These are phyloP conservation scores for Dillenia turbinata DNA, from an alignment of 164 flowering plant species.

Conservation along the genomic window DNA sequence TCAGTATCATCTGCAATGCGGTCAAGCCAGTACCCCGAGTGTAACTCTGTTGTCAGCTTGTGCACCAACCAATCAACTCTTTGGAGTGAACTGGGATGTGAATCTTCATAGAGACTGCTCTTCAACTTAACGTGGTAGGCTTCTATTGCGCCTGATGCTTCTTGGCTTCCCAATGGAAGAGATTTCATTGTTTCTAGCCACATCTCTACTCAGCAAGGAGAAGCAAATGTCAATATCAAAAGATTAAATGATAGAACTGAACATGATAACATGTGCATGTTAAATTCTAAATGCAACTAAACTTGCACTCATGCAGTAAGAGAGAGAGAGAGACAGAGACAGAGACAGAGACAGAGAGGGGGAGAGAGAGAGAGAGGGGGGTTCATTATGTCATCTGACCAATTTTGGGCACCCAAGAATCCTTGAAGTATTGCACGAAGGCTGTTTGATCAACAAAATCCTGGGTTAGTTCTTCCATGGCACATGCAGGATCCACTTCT, in stretches of 20 bases:
- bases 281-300: no score
- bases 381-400: conserved; percentile 37
- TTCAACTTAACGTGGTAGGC: conserved; percentile 91
- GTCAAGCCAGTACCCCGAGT: conserved; percentile 90
- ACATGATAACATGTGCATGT: background rate
- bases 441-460: conserved; percentile 89
- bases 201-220: conserved; percentile 51
- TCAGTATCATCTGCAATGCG: conserved; percentile 89
- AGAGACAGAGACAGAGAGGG: no score
- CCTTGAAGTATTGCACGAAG: conserved; percentile 80
- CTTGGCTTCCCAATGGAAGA: conserved; percentile 88
- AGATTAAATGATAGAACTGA: conserved; percentile 8
- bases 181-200: conserved; percentile 75
- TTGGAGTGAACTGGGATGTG: conserved; percentile 82
- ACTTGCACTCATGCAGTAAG: no score
- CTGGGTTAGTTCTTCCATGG: conserved; percentile 55
- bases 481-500: conserved; percentile 39
- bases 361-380: no score
- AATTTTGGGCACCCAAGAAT: conserved; percentile 85
- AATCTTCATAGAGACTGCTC: conserved; percentile 75
- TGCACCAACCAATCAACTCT: conserved; percentile 98
- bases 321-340: no score
- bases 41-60: conserved; percentile 87
- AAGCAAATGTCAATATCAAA: background rate
- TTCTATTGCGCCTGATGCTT: conserved; percentile 92